Evolutionary conservation across 768 basidiomycete genomes (phyloP).

Genomic region (Dendrothele bispora): DNA sequence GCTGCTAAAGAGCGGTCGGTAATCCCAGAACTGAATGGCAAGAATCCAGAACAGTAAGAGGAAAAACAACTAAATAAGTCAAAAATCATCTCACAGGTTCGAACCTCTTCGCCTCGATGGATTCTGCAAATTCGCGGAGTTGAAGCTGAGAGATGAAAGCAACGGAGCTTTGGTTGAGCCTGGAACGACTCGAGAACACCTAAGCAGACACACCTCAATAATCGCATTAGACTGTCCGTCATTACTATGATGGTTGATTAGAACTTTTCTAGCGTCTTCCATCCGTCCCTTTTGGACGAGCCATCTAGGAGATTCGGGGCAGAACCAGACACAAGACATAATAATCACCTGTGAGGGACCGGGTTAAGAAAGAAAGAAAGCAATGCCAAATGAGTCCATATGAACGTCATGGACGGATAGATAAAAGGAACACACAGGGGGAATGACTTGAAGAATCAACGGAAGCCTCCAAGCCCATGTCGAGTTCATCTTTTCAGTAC

Average conservation of each 20-base stretch:
- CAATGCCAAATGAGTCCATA: too few relatives aligned
- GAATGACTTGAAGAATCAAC: conserved; percentile 46
- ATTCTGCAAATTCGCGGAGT: conserved; percentile 20
- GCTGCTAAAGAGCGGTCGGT: conserved; percentile 15
- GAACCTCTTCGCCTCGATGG: conserved; percentile 16
- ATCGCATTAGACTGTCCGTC: conserved; percentile 22
- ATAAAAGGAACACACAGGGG: conserved; percentile 13
- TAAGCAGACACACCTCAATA: conserved; percentile 16
- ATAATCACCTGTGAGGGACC: conserved; percentile 28
- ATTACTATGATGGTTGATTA: conserved; percentile 25
- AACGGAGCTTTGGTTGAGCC: not conserved
- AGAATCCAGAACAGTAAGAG: not conserved
- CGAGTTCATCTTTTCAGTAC: conserved; percentile 44
- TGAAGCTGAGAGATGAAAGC: conserved; percentile 14
- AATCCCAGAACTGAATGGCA: conserved; percentile 21
- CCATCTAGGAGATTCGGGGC: conserved; percentile 23
- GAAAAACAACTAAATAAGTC: too few relatives aligned
- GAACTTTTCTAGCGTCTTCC: conserved; percentile 30
- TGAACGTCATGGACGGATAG: too few relatives aligned
- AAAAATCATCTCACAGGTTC: conserved; percentile 13
- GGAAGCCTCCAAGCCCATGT: conserved; percentile 66
- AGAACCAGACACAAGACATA: conserved; percentile 40
- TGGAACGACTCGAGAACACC: not conserved
- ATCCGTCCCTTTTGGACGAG: conserved; percentile 30
- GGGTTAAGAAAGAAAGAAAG: not conserved